Percentiles rank a stretch among this genome's conserved stretches.
Conservation (phyloP, 306 rosid species). For the Luffa acutangula region DNA sequence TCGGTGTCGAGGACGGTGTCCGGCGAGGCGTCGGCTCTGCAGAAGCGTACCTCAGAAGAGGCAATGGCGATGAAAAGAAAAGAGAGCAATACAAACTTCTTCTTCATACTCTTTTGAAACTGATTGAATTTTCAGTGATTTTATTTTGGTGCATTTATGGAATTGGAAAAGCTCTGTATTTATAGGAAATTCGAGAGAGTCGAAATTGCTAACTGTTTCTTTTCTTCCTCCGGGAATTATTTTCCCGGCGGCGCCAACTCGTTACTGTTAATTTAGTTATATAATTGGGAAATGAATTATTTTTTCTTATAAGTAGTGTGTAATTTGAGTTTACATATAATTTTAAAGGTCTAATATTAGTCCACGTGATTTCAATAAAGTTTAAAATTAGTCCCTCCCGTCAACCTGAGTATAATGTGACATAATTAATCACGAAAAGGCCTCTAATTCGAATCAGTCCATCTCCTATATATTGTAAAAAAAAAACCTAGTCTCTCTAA, state of each 20-base stretch:
- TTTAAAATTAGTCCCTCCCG: no score
- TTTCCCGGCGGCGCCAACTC: background rate
- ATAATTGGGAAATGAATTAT: no score
- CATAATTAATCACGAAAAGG: no score
- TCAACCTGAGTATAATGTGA: no score
- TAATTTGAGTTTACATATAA: no score
- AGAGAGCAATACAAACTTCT: background rate
- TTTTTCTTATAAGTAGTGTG: no score
- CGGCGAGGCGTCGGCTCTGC: constrained; percentile 17
- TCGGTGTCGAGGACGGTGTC: constrained; percentile 30
- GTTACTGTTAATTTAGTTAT: background rate
- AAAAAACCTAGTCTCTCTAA: no score
- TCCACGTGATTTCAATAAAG: no score
- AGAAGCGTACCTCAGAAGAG: background rate
- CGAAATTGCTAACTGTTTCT: background rate
- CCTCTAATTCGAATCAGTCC: no score
- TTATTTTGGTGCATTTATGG: background rate
- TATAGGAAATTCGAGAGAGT: background rate
- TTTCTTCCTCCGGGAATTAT: background rate
- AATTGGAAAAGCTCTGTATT: background rate
- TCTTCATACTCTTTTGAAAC: background rate
- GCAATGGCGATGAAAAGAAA: constrained; percentile 1
- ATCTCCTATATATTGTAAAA: no score
- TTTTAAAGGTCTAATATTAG: no score
- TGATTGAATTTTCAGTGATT: background rate